These are phyloP conservation scores for Ceratobasidium theobromae DNA, from an alignment of 1,284 basidiomycete species.

Conservation along the genomic window DNA sequence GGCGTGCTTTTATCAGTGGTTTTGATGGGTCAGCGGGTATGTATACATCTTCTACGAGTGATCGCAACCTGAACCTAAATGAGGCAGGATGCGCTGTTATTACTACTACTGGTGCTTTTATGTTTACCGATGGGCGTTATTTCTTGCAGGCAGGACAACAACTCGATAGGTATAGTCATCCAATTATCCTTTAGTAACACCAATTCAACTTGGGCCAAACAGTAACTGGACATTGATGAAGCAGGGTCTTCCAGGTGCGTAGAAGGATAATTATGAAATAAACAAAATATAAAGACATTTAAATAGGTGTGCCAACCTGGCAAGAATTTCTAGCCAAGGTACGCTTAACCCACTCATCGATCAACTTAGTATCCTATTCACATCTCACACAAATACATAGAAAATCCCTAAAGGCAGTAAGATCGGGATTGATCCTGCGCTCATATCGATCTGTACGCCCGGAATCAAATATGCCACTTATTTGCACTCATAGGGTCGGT, in stretches of 20 bases:
- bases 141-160: conserved; percentile 91
- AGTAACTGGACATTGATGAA: conserved; percentile 95
- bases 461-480: conserved; percentile 31
- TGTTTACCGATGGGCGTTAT: conserved; percentile 94
- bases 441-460: conserved; percentile 64
- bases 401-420: conserved; percentile 61
- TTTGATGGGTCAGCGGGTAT: conserved; percentile 91
- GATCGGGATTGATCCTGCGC: conserved; percentile 80
- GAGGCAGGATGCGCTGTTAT: conserved; percentile 78
- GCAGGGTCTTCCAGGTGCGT: conserved; percentile 71
- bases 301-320: conserved; percentile 84
- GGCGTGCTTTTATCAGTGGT: conserved; percentile 85
- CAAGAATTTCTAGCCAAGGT: conserved; percentile 80
- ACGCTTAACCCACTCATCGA: conserved; percentile 9
- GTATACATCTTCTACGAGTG: conserved; percentile 15
- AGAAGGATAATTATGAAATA: conserved; percentile 27
- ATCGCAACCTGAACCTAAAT: neutral
- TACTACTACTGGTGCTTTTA: conserved; percentile 67
- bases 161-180: conserved; percentile 66
- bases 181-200: neutral
- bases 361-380: conserved; percentile 16
- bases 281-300: conserved; percentile 29
- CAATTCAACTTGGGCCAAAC: neutral
- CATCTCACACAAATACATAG: conserved; percentile 44
- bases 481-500: neutral